Evolutionary conservation across 1,284 basidiomycete species (phyloP).

Genomic region (Ustilago xerochloae): DNA sequence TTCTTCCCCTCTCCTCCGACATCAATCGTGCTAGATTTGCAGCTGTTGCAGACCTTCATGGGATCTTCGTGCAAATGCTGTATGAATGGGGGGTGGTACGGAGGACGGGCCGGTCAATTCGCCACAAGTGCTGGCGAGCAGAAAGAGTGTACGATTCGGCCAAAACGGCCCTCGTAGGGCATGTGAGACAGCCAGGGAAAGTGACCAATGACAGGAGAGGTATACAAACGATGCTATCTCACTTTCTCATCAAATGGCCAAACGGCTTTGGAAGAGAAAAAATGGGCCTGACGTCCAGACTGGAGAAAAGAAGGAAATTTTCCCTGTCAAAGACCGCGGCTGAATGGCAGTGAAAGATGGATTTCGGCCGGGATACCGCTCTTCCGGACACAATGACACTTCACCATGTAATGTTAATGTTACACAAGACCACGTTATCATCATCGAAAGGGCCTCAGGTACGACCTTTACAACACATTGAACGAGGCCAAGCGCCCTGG

Average conservation of each 20-base stretch:
- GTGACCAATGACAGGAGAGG: constrained; percentile 1
- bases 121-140: background rate
- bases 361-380: background rate
- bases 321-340: background rate
- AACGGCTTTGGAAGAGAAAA: background rate
- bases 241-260: background rate
- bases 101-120: background rate
- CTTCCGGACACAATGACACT: too few species aligned
- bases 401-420: too few species aligned
- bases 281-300: background rate
- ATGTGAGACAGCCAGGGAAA: background rate
- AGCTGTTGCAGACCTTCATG: too few species aligned
- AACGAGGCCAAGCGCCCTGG: background rate
- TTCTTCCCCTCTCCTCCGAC: background rate
- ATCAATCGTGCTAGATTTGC: background rate
- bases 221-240: constrained; percentile 5
- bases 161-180: background rate
- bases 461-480: background rate
- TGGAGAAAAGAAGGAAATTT: background rate
- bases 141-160: background rate
- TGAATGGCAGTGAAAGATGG: too few species aligned
- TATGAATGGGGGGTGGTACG: too few species aligned
- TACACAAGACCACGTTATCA: too few species aligned
- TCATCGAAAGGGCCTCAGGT: too few species aligned
- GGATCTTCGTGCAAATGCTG: background rate